Evolutionary conservation across 1,139 yeast genomes (phyloP).

Genomic region (Yamadazyma songkhlaensis): DNA sequence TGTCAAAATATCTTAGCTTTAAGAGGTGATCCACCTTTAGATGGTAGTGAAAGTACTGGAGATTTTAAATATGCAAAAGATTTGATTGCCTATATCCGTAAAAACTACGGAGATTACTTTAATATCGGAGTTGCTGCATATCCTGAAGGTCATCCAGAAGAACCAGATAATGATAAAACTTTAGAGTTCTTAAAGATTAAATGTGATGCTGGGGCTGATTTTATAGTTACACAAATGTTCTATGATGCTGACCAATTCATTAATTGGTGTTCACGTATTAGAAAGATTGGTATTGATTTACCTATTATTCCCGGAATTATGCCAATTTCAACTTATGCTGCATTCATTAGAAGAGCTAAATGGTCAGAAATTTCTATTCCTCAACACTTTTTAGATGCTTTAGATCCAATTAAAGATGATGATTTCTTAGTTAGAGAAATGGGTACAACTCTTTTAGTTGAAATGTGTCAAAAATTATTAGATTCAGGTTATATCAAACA

Average conservation of each 20-base stretch:
- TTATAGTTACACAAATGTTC: conserved; percentile 88
- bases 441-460: conserved; percentile 80
- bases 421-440: conserved; percentile 83
- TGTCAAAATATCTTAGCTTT: conserved; percentile 89
- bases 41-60: conserved; percentile 62
- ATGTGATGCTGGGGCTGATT: conserved; percentile 90
- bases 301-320: conserved; percentile 97
- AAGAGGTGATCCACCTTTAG: conserved; percentile 82
- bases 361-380: conserved; percentile 92
- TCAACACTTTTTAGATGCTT: conserved; percentile 59
- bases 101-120: conserved; percentile 73
- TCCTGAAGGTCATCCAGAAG: conserved; percentile 96
- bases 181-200: conserved; percentile 76
- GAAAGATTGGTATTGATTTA: conserved; percentile 71
- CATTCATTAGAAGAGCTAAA: conserved; percentile 87
- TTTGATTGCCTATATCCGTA: conserved; percentile 71
- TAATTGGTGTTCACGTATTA: conserved; percentile 71
- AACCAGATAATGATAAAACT: conserved; percentile 53
- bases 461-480: conserved; percentile 74
- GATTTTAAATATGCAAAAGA: conserved; percentile 82
- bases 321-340: conserved; percentile 95
- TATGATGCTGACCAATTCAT: conserved; percentile 87
- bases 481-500: conserved; percentile 77
- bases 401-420: conserved; percentile 87
- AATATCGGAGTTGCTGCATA: conserved; percentile 93